Evolutionary conservation across 768 basidiomycete species (phyloP).

Genomic region (Tricholoma furcatifolium): DNA sequence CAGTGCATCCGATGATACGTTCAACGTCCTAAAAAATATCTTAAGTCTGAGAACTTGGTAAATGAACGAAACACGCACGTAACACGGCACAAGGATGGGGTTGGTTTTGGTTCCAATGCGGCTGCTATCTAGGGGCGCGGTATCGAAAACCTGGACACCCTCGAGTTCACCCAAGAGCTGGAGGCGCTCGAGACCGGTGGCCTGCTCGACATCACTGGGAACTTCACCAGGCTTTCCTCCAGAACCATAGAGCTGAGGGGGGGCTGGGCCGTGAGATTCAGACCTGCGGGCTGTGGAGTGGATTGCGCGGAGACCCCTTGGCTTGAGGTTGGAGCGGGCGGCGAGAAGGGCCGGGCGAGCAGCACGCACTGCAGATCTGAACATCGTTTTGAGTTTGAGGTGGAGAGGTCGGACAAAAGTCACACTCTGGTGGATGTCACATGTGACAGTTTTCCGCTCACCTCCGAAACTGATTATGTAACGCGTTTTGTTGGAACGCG

Average conservation of each 20-base stretch:
- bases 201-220: constrained; percentile 84
- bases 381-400: constrained; percentile 33
- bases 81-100: constrained; percentile 84
- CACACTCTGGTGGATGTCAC: constrained; percentile 20
- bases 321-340: constrained; percentile 35
- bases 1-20: constrained; percentile 93
- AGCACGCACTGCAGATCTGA: constrained; percentile 45
- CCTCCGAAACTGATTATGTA: constrained; percentile 25
- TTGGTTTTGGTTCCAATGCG: constrained; percentile 84
- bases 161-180: constrained; percentile 87
- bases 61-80: constrained; percentile 50
- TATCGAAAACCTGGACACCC: constrained; percentile 89
- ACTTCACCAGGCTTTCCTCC: constrained; percentile 75
- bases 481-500: background rate
- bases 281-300: constrained; percentile 60
- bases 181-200: constrained; percentile 95
- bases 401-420: constrained; percentile 15
- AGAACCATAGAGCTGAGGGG: constrained; percentile 67
- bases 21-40: constrained; percentile 57
- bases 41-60: background rate
- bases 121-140: constrained; percentile 79
- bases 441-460: constrained; percentile 27
- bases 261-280: constrained; percentile 45
- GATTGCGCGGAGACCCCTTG: constrained; percentile 49
- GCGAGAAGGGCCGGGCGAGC: constrained; percentile 41